Base-by-base conservation (phyloP, 2,329 filamentous ascomycete genomes). In the Clonostachys rhizophaga region DNA sequence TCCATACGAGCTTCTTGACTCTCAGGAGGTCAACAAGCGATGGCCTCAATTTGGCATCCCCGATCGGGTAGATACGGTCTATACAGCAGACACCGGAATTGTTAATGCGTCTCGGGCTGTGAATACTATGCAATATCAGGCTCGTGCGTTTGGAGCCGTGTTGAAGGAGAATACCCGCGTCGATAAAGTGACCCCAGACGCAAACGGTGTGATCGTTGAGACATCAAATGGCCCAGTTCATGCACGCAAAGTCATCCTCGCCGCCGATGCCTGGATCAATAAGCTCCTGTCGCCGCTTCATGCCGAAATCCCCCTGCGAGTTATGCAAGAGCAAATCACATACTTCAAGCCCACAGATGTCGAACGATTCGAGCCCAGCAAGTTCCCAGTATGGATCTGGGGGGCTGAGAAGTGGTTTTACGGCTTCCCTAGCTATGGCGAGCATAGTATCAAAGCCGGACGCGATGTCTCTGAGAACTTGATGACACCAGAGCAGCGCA, bases 281-380 rank as follows among this genome's bases (percentile, higher is more conserved):
- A 43, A 46, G 37, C 47, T 52, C 35, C 43, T 49, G 9, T 37
- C 37, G 1, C 50, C 50, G 7, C 45, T 53, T 11, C 45, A 48
- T 7, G 47, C 40, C 33, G 37, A 45, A 11, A 81, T 66, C 40
- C 55, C 55, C 0, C 42, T 57, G 0, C 44, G 42, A 5, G 39
- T 57, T 1, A 57, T 57, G 55, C 55, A 57, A 45, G 50, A 51
- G 41, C 50, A 52, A 20, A 45, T 51, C 16, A 52, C 49, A 10
- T 52, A 52, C 6, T 52, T 52, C 47, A 49, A 49, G 43, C 50
- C 50, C 14, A 37, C 36, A 10, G 43, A 49, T 5, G 20, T 44
- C 5, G 14, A 43, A 1, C n/a, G 33, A 3, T 52, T 45, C 20
- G 50, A 44, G 10, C 40, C 50, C 7, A 14, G 7, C 2, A 45